Evolutionary conservation across 345 rosid species (phyloP).

Genomic region (Rhodomyrtus tomentosa): DNA sequence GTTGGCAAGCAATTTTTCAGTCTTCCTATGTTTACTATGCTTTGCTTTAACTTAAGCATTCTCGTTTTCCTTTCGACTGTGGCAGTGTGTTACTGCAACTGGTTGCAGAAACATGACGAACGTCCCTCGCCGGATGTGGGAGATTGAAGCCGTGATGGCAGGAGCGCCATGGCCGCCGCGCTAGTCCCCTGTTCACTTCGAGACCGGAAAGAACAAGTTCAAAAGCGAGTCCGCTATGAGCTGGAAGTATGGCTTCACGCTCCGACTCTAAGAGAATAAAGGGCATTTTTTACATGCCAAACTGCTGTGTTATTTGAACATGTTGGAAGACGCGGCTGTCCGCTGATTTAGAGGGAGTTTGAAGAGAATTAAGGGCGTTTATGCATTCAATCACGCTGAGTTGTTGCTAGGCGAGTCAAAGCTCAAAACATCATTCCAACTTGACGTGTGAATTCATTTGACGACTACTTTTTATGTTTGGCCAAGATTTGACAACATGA

Average conservation of each 20-base stretch:
- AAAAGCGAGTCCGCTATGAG: background rate
- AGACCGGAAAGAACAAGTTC: background rate
- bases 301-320: background rate
- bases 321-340: background rate
- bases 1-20: background rate
- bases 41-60: background rate
- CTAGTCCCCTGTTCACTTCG: background rate
- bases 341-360: too few species aligned
- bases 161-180: slow-evolving; percentile 59
- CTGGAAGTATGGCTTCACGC: background rate
- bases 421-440: background rate
- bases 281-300: background rate
- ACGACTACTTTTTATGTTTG: background rate
- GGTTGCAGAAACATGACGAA: slow-evolving; percentile 83
- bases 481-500: background rate
- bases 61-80: background rate
- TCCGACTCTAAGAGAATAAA: background rate
- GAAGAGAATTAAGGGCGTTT: background rate
- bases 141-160: slow-evolving; percentile 92
- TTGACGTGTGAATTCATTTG: background rate
- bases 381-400: background rate
- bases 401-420: background rate
- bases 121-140: slow-evolving; percentile 47
- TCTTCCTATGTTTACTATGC: background rate
- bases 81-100: slow-evolving; percentile 44